Evolutionary conservation across 1,284 basidiomycete genomes (phyloP).

Genomic region (Apiotrichum veenhuisii): DNA sequence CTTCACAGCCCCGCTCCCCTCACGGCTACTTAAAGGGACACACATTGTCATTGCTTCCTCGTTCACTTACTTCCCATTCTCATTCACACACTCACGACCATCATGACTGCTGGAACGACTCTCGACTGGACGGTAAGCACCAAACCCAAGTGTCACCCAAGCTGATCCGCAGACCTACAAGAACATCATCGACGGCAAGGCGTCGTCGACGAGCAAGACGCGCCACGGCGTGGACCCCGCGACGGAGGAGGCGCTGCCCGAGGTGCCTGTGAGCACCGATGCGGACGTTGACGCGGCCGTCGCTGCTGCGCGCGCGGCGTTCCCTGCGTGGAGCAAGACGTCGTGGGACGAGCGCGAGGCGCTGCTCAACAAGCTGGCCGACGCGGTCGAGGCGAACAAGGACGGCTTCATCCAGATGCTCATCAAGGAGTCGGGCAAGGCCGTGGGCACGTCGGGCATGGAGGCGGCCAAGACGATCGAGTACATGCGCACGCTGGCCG

Average conservation of each 20-base stretch:
- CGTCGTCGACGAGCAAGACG: conserved; percentile 64
- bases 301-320: conserved; percentile 68
- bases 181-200: conserved; percentile 74
- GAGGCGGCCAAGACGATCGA: conserved; percentile 75
- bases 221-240: conserved; percentile 82
- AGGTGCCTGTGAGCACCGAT: conserved; percentile 78
- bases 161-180: conserved; percentile 65
- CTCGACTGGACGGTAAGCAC: conserved; percentile 2
- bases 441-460: conserved; percentile 71
- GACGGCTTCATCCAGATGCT: conserved; percentile 41
- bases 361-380: conserved; percentile 30
- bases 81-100: neutral
- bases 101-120: neutral
- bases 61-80: no score
- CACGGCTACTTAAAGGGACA: no score
- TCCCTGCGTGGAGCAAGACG: conserved; percentile 74
- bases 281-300: conserved; percentile 77
- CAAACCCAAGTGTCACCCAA: conserved; percentile 51
- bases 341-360: conserved; percentile 50
- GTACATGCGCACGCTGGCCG: conserved; percentile 79
- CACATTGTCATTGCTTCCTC: no score
- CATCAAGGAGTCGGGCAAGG: conserved; percentile 78
- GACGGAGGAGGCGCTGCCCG: conserved; percentile 71
- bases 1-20: no score
- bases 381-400: conserved; percentile 29